Percentiles rank a stretch among this genome's conserved stretches.
Conservation (phyloP, 331 rosid species). For the Stylosanthes scabra region DNA sequence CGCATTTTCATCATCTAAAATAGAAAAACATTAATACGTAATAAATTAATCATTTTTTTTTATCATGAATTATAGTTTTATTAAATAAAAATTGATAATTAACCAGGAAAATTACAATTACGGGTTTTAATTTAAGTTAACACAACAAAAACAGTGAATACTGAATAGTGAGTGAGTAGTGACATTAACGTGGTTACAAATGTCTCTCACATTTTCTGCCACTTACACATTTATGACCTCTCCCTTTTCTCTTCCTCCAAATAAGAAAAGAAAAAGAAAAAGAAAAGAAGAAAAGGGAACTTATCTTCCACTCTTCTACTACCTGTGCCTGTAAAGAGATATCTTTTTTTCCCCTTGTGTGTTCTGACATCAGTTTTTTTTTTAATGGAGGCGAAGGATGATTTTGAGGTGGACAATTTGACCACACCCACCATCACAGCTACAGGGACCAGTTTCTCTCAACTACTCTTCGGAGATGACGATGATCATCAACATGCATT, state of each 20-base stretch:
- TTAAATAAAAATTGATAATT: too few relatives aligned
- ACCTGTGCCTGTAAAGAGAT: neutral
- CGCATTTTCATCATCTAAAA: neutral
- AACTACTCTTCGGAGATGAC: conserved; percentile 64
- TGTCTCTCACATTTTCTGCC: conserved; percentile 35
- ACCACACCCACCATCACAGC: conserved; percentile 14
- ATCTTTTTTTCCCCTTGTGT: neutral
- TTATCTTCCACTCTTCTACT: neutral
- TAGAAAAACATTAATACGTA: too few relatives aligned
- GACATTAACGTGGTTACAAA: conserved; percentile 21
- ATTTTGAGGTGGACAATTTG: conserved; percentile 58
- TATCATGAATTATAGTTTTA: too few relatives aligned
- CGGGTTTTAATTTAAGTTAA: too few relatives aligned
- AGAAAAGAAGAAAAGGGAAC: too few relatives aligned
- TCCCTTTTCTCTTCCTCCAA: conserved; percentile 20
- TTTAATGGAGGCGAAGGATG: conserved; percentile 59
- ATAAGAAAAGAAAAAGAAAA: too few relatives aligned
- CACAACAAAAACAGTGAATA: too few relatives aligned
- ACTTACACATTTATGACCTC: conserved; percentile 14
- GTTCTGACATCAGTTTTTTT: neutral
- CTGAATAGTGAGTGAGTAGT: too few relatives aligned
- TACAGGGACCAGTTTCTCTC: conserved; percentile 68
- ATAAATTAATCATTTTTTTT: too few relatives aligned
- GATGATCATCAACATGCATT: conserved; percentile 25
- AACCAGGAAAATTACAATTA: too few relatives aligned